phyloP scores from a whole-genome alignment of 768 basidiomycete genomes.

The Leucosporidium scottii region DNA sequence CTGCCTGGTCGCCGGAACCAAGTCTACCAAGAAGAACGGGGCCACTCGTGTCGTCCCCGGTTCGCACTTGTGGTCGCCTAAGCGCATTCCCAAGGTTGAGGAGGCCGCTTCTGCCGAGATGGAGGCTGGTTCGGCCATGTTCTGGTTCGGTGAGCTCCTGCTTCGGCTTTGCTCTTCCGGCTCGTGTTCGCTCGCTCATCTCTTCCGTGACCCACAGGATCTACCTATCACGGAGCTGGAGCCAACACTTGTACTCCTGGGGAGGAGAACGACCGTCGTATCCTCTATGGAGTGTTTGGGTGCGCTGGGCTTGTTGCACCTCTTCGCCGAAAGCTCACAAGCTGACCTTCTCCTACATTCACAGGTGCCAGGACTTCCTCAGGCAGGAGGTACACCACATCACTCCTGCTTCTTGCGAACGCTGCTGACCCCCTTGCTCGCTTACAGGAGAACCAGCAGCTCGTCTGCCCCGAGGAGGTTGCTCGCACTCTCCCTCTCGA shows the following conservation, averaged over 20 bases:
- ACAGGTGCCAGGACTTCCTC: neutral
- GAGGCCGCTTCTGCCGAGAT: constrained; percentile 1
- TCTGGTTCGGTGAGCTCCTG: neutral
- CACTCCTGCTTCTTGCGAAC: neutral
- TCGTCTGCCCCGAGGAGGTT: neutral
- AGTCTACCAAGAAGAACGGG: neutral
- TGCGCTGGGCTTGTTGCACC: neutral
- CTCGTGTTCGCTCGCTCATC: too few species aligned
- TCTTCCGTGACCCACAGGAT: neutral
- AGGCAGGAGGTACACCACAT: neutral
- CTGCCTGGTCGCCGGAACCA: neutral
- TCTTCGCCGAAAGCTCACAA: neutral
- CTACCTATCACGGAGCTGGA: neutral
- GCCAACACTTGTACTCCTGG: neutral
- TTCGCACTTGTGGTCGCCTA: constrained; percentile 2
- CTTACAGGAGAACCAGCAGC: constrained; percentile 1
- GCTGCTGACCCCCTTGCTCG: neutral
- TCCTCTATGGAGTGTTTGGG: constrained; percentile 3
- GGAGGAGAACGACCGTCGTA: neutral
- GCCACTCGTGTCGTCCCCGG: constrained; percentile 5
- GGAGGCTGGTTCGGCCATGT: neutral
- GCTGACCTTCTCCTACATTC: too few species aligned
- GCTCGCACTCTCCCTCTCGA: constrained; percentile 1
- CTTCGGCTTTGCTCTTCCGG: too few species aligned
- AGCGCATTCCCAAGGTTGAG: neutral